These are phyloP conservation scores for Naumovozyma castellii DNA, from an alignment of 805 yeast genomes.

Conservation along the genomic window DNA sequence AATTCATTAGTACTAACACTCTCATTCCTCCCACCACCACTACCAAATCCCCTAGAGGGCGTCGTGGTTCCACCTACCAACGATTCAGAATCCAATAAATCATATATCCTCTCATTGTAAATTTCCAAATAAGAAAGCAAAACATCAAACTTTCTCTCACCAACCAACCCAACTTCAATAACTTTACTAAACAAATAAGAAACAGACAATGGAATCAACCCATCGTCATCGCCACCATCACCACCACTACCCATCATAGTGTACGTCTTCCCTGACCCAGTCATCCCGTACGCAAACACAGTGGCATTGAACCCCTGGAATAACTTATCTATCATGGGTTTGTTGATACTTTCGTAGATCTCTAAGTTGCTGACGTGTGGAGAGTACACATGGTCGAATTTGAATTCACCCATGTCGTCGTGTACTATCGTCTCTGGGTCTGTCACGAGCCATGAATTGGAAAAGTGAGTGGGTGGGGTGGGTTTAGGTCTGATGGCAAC, in stretches of 20 bases:
- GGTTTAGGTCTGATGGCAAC: conserved; percentile 80
- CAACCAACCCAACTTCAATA: neutral
- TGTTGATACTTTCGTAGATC: conserved; percentile 52
- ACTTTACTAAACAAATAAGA: conserved; percentile 33
- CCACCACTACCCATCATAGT: conserved; percentile 60
- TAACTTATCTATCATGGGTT: conserved; percentile 43
- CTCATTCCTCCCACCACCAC: conserved; percentile 6
- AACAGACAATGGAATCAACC: conserved; percentile 63
- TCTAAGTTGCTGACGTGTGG: conserved; percentile 43
- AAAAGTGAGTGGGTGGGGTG: neutral
- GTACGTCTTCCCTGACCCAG: conserved; percentile 86
- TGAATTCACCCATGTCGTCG: conserved; percentile 55
- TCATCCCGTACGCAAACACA: conserved; percentile 89
- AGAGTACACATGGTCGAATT: conserved; percentile 71
- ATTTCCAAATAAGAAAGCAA: conserved; percentile 72
- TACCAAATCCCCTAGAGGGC: conserved; percentile 1
- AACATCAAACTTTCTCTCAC: conserved; percentile 37
- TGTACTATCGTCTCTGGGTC: conserved; percentile 35
- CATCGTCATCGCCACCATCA: conserved; percentile 43
- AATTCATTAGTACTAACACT: conserved; percentile 41
- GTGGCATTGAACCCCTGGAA: conserved; percentile 78
- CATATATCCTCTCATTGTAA: conserved; percentile 79
- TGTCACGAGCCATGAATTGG: conserved; percentile 15
- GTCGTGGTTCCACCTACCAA: neutral
- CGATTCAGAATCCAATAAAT: conserved; percentile 39